phyloP scores from a whole-genome alignment of 345 rosid species.

The Citrus reticulata region DNA sequence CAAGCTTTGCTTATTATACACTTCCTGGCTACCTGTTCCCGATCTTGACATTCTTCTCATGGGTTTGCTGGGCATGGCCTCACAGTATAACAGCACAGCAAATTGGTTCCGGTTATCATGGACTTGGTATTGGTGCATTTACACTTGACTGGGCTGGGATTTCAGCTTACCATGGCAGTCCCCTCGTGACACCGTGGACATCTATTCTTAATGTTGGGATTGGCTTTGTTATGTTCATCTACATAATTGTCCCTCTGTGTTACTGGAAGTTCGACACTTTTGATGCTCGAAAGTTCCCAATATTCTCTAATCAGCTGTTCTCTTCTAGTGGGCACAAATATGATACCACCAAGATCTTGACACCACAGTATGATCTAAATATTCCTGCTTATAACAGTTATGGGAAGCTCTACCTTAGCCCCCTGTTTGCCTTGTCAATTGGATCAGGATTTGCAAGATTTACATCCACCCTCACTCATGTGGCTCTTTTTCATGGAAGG shows the following conservation, averaged over 20 bases:
- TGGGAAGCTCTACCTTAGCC: constrained; percentile 92
- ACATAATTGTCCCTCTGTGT: constrained; percentile 85
- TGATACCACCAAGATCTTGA: constrained; percentile 79
- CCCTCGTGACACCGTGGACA: constrained; percentile 87
- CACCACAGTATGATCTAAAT: constrained; percentile 59
- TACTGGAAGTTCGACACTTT: constrained; percentile 93
- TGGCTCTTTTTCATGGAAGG: constrained; percentile 97
- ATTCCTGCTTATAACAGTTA: constrained; percentile 63
- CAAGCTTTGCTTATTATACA: constrained; percentile 74
- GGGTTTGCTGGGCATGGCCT: constrained; percentile 98
- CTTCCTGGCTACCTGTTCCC: constrained; percentile 90
- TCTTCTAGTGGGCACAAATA: constrained; percentile 70
- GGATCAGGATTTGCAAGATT: constrained; percentile 98
- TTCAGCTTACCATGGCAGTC: constrained; percentile 97
- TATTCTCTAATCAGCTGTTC: constrained; percentile 88
- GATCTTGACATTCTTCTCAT: constrained; percentile 91
- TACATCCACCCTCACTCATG: constrained; percentile 92
- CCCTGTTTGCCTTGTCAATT: constrained; percentile 92
- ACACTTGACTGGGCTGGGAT: constrained; percentile 99
- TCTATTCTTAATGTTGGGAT: constrained; percentile 86
- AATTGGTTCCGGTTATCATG: constrained; percentile 93
- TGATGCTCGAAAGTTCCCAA: constrained; percentile 83
- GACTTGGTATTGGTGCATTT: constrained; percentile 91
- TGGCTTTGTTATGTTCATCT: constrained; percentile 90
- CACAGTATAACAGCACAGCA: constrained; percentile 91